Evolutionary conservation across 2,329 filamentous ascomycete species (phyloP).

Genomic region (Rugonectria rugulosa): DNA sequence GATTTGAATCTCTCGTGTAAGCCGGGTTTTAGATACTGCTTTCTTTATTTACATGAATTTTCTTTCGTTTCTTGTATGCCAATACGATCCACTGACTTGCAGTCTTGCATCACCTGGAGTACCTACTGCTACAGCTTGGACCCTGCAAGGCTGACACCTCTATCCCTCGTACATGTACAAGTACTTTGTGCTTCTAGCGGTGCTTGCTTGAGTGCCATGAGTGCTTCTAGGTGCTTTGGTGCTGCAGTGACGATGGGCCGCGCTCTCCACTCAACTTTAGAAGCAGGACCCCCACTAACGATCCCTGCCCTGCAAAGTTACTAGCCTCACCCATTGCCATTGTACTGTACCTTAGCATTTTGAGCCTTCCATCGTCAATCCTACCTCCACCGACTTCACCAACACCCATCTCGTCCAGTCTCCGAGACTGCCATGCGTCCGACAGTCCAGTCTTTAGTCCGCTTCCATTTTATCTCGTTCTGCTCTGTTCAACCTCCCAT

Average conservation of each 20-base stretch:
- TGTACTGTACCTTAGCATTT: too few species aligned
- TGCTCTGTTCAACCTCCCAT: not conserved
- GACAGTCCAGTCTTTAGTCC: not conserved
- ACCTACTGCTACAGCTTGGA: slow-evolving; percentile 11
- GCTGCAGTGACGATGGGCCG: not conserved
- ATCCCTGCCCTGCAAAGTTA: slow-evolving; percentile 19
- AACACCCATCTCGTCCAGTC: slow-evolving; percentile 1
- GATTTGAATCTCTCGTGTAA: too few species aligned
- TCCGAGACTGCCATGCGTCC: slow-evolving; percentile 8
- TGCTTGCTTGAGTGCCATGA: too few species aligned
- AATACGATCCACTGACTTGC: too few species aligned
- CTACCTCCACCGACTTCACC: slow-evolving; percentile 11
- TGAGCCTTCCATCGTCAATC: slow-evolving; percentile 13
- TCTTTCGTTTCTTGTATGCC: too few species aligned
- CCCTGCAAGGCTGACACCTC: slow-evolving; percentile 29
- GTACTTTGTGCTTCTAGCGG: too few species aligned
- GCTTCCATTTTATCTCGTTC: not conserved
- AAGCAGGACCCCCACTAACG: slow-evolving; percentile 24
- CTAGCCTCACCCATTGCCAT: too few species aligned
- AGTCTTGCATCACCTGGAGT: not conserved
- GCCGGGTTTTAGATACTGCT: too few species aligned
- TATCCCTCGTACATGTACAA: not conserved
- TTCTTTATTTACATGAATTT: too few species aligned
- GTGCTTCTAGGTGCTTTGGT: too few species aligned
- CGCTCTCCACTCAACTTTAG: slow-evolving; percentile 30